Evolutionary conservation across 192 early-diverging fungal genomes (phyloP), one percentile per base, ranked within the genome.

Genomic region (Coemansia sp.): DNA sequence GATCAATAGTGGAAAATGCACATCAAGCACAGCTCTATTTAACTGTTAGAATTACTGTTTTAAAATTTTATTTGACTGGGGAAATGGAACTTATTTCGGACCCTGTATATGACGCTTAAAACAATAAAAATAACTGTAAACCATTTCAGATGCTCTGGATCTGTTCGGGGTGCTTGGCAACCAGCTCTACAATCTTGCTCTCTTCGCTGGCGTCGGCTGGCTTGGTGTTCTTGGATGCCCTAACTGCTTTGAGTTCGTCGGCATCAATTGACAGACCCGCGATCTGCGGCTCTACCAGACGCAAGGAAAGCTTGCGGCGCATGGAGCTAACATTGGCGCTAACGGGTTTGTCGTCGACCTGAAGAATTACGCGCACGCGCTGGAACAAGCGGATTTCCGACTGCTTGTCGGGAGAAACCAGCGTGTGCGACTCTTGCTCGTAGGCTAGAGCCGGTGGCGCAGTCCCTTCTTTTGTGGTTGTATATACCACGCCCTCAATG

Each of bases 401-500:
- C 1, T 25, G 15, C 21, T 38, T 40, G 40, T 60, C 62, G 5
- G 27, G 34, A 1, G 72, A 69, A 34, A 61, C 51, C 18, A 76
- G 61, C 30, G 52, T 50, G 34, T 76, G 60, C 23, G 60, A 34
- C 27, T 68, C 52, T 32, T 64, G 48, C 17, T 64, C 62, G 43
- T 76, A 76, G 37, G 60, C 58, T 8, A 76, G 34, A 4, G 31
- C 65, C 13, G 59, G 10, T 7, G 61, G 42, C 18, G 56, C 26
- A 6, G 35, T 31, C 11, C 36, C 48, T 2, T 43, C 18, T 36
- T 60, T 75, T 3, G 53, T 40, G 15, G 60, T 35, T 5, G 71
- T 75, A 29, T 89, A 94, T 13, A 98, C 88, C 35, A 97, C 82
- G 43, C 94, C 89, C 77, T 99, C 96, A 48, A 99, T 89, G 41